phyloP scores from a whole-genome alignment of 192 early-diverging fungal genomes.

The Coemansia brasiliensis region DNA sequence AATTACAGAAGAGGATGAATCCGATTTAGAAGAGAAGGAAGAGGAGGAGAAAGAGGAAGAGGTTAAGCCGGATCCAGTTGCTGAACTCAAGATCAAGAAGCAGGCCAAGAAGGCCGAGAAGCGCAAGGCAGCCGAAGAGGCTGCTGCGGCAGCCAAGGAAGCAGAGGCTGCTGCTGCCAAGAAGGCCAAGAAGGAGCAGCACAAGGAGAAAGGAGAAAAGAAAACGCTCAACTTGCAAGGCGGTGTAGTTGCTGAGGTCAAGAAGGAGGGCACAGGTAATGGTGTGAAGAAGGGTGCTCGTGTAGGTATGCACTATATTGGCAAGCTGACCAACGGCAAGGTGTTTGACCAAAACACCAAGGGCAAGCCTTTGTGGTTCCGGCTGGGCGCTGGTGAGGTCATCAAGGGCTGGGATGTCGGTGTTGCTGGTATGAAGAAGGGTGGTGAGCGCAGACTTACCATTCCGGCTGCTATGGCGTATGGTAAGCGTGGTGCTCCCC shows the following conservation, averaged over 20 bases:
- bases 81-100: constrained; percentile 58
- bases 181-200: constrained; percentile 37
- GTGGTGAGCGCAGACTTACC: constrained; percentile 86
- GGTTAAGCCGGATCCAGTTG: constrained; percentile 14
- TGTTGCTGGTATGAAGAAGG: constrained; percentile 85
- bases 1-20: constrained; percentile 43
- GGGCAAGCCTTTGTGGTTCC: constrained; percentile 88
- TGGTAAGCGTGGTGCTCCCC: constrained; percentile 83
- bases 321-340: constrained; percentile 86
- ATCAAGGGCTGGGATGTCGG: constrained; percentile 98
- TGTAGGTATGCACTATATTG: constrained; percentile 89
- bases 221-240: constrained; percentile 56
- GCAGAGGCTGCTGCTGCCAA: constrained; percentile 42
- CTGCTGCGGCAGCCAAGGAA: constrained; percentile 31
- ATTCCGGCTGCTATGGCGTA: constrained; percentile 79
- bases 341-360: constrained; percentile 94
- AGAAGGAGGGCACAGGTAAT: constrained; percentile 63
- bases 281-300: constrained; percentile 66
- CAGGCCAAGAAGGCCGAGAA: constrained; percentile 52
- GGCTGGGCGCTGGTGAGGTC: constrained; percentile 84
- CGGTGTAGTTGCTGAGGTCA: constrained; percentile 83
- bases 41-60: constrained; percentile 30
- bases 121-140: constrained; percentile 33
- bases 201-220: constrained; percentile 46
- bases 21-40: constrained; percentile 35